Conservation (phyloP, 2,329 filamentous ascomycete species). For the Fusarium chuoi region DNA sequence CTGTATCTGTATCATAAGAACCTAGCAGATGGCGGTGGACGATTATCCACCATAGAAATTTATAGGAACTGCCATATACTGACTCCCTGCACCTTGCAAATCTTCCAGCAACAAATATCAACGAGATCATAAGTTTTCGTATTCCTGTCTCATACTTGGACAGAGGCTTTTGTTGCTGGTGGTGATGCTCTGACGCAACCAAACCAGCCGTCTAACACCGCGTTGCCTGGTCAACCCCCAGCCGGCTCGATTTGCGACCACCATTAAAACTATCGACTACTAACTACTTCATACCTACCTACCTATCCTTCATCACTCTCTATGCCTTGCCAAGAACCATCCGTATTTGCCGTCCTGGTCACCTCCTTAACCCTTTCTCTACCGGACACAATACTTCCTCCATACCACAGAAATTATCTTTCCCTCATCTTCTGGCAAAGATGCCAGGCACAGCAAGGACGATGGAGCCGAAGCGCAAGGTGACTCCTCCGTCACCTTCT, state of each 20-base stretch:
- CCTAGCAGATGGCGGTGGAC: conserved; percentile 23
- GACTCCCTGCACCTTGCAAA: not conserved
- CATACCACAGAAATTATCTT: conserved; percentile 20
- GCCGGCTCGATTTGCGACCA: conserved; percentile 25
- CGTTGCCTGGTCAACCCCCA: conserved; percentile 46
- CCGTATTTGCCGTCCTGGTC: conserved; percentile 1
- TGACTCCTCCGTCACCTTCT: conserved; percentile 68
- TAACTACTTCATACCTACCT: conserved; percentile 7
- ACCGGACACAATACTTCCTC: conserved; percentile 34
- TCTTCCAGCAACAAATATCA: not conserved
- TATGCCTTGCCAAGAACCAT: conserved; percentile 7
- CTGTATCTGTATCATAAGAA: conserved; percentile 22
- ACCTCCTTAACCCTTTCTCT: conserved; percentile 5
- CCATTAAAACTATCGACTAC: conserved; percentile 27
- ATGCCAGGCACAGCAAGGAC: conserved; percentile 49
- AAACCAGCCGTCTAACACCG: conserved; percentile 7
- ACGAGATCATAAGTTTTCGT: conserved; percentile 22
- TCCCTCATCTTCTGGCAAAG: conserved; percentile 30
- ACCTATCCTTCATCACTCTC: not conserved
- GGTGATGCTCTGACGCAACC: conserved; percentile 38
- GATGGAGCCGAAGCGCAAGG: conserved; percentile 58
- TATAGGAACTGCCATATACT: conserved; percentile 10
- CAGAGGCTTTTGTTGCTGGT: conserved; percentile 34
- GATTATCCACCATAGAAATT: conserved; percentile 21
- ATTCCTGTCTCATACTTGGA: conserved; percentile 11